Evolutionary conservation across 2,329 filamentous ascomycete genomes (phyloP).

Genomic region (Biscogniauxia mediterranea): DNA sequence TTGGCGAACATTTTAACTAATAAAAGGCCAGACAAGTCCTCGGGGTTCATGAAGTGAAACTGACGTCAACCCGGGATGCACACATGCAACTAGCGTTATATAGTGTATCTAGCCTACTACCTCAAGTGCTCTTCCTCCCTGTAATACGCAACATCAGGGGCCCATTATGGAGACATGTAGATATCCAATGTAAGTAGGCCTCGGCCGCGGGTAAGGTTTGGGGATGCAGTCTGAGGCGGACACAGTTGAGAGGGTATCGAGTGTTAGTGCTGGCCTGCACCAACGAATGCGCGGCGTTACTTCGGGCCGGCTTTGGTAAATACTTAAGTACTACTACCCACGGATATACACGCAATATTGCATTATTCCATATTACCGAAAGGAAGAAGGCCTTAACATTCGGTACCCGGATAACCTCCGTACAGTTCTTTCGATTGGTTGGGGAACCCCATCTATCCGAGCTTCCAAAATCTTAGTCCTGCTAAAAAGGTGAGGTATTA

Average conservation of each 20-base stretch:
- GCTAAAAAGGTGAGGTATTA: constrained; percentile 7
- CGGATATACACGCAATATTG: neutral
- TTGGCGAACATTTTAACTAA: neutral
- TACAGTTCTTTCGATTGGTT: neutral
- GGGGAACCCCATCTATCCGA: neutral
- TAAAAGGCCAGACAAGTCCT: neutral
- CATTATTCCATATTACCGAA: neutral
- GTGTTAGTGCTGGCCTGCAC: neutral
- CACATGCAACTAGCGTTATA: neutral
- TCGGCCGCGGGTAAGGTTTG: neutral
- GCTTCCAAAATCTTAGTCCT: neutral
- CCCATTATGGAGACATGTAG: neutral
- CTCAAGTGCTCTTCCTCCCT: too few species aligned
- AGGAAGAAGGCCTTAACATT: neutral
- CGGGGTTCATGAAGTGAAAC: neutral
- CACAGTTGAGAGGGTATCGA: neutral
- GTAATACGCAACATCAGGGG: too few species aligned
- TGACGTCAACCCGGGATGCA: neutral
- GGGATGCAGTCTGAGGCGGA: neutral
- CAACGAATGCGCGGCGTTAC: neutral
- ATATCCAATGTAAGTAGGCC: neutral
- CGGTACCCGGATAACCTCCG: neutral
- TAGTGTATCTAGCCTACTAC: neutral
- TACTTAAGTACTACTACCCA: too few species aligned
- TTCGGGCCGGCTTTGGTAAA: neutral